Evolutionary conservation across 2,329 filamentous ascomycete species (phyloP), one percentile per base, ranked within the genome.

Genomic region (Nemania abortiva): DNA sequence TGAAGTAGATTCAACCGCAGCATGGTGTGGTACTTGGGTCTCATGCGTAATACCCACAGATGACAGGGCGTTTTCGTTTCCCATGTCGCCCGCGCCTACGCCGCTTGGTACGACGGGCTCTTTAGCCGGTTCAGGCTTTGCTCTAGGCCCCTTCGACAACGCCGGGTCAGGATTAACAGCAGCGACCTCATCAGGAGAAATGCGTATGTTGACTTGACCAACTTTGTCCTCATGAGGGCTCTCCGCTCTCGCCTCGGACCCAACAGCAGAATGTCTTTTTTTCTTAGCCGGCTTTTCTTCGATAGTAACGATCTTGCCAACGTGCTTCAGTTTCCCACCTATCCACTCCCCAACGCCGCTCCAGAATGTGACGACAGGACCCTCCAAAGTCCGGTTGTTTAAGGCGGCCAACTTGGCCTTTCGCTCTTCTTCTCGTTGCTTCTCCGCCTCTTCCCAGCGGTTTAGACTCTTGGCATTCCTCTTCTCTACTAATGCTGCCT

Each of bases 361-460:
- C 91, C 95, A 98, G 80, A 92, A 95, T 1, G 93, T 93, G 50
- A 98, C 90, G 11, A 98, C 93, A 0, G 96, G 94, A 0, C 96
- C 96, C 63, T 95, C 91, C 9, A 98, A 86, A 59, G 92, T 93
- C 57, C 95, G 89, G 78, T 94, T 93, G 76, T 97, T 92, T 74
- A 98, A 84, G 15, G 95, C 96, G 47, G 95, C 94, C 56, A 98
- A 85, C 81, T 92, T 95, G 49, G 90, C 92, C 72, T 90, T 88
- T 70, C 95, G 88, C 77, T 97, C 92, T 75, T 95, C 93, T 73
- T 95, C 92, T 67, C 95, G 90, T 78, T 92, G 90, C 81, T 94
- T 94, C 82, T 99, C 96, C 6, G 94, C 93, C 79, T 94, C 92
- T 80, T 98, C 95, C 95, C 95, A 98, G 65, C 93, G 88, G 77